Percentiles rank a stretch among this genome's conserved stretches.
phyloP scores from a whole-genome alignment of 805 yeast species.

The Pichia nakasei region DNA sequence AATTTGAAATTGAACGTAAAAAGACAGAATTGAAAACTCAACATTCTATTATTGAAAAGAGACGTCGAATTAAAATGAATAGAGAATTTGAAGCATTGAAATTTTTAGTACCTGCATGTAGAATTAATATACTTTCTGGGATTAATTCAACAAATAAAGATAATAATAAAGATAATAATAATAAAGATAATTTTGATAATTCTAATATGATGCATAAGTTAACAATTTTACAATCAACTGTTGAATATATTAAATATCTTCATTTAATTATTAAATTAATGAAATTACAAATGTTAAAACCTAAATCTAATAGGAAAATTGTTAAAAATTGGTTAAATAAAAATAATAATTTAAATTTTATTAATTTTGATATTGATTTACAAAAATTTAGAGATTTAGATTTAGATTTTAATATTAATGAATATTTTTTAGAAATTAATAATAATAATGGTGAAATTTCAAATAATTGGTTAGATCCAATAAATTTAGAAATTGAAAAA shows the following conservation, averaged over 20 bases:
- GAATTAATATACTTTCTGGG: slow-evolving; percentile 33
- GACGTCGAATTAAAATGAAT: slow-evolving; percentile 70
- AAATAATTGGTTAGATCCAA: slow-evolving; percentile 20
- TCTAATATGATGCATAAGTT: slow-evolving; percentile 56
- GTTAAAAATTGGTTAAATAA: slow-evolving; percentile 23
- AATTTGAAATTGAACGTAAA: slow-evolving; percentile 31
- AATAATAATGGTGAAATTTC: slow-evolving; percentile 22
- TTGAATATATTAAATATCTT: slow-evolving; percentile 65
- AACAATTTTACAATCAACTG: slow-evolving; percentile 74
- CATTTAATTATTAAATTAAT: slow-evolving; percentile 50
- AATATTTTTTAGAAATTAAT: slow-evolving; percentile 24
- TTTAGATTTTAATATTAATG: slow-evolving; percentile 43
- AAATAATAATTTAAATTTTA: slow-evolving; percentile 37
- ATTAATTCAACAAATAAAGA: too few relatives aligned
- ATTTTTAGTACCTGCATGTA: slow-evolving; percentile 70
- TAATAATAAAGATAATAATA: slow-evolving; percentile 18
- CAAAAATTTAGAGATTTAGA: slow-evolving; percentile 54
- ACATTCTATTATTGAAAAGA: slow-evolving; percentile 74
- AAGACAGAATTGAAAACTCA: slow-evolving; percentile 44
- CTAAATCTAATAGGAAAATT: slow-evolving; percentile 16
- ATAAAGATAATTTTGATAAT: slow-evolving; percentile 21
- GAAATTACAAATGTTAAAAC: slow-evolving; percentile 32
- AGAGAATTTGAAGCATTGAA: slow-evolving; percentile 77
- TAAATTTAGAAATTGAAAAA: slow-evolving; percentile 16
- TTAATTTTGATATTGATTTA: slow-evolving; percentile 48